A percentile compares a stretch with the other conserved stretches of the same genome.
Conservation (phyloP, 441 rosid species). For the Sinapis alba region DNA sequence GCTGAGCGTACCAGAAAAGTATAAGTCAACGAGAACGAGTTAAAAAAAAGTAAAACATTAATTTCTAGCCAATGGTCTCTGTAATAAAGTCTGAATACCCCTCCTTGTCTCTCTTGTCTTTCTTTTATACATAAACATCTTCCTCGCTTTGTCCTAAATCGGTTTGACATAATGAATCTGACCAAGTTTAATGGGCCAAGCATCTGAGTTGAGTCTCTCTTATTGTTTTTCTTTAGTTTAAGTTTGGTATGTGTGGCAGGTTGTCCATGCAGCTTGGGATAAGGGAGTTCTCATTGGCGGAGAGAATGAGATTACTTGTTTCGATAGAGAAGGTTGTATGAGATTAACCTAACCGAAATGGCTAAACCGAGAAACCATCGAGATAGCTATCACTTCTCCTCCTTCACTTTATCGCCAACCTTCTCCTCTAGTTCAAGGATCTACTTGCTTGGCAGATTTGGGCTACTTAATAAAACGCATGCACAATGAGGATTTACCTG, state of each 20-base stretch:
- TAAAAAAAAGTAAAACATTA: too few species aligned
- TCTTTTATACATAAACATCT: too few species aligned
- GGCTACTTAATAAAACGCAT: slow-evolving; percentile 60
- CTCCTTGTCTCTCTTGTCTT: too few species aligned
- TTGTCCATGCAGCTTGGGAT: slow-evolving; percentile 74
- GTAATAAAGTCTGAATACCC: too few species aligned
- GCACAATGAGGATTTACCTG: slow-evolving; percentile 55
- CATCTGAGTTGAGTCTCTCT: too few species aligned
- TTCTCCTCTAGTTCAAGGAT: slow-evolving; percentile 59
- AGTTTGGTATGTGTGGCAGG: slow-evolving; percentile 45
- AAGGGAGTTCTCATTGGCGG: slow-evolving; percentile 56
- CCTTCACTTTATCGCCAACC: slow-evolving; percentile 69
- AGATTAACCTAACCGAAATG: slow-evolving; percentile 63
- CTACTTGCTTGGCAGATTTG: slow-evolving; percentile 58
- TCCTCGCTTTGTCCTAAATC: too few species aligned
- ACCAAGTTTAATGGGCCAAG: too few species aligned
- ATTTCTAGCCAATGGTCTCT: too few species aligned
- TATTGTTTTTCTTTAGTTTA: background rate
- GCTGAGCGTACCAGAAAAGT: too few species aligned
- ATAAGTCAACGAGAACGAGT: too few species aligned
- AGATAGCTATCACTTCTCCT: slow-evolving; percentile 53
- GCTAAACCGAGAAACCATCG: slow-evolving; percentile 78
- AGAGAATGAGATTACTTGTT: slow-evolving; percentile 63
- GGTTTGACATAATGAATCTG: too few species aligned
- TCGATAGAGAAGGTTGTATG: slow-evolving; percentile 60